Base-by-base conservation (phyloP, 2,329 filamentous ascomycete genomes). In the Colletotrichum chlorophyti region DNA sequence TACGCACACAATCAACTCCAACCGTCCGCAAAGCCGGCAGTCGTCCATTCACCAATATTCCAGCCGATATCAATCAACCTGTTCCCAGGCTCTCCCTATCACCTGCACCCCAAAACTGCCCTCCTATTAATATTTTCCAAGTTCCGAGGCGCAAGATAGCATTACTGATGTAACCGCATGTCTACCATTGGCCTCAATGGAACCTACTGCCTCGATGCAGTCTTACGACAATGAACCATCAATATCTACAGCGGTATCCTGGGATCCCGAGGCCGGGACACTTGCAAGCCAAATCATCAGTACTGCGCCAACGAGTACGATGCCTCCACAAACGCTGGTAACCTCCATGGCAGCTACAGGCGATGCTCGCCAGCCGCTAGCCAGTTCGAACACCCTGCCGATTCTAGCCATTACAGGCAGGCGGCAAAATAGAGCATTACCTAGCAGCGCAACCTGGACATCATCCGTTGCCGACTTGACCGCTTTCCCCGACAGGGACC, bases 381-480 rank as follows among this genome's bases (percentile, higher is more conserved):
- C 32, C 9, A 43, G 7, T n/a, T 63, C 45, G 40, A 60, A 32
- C 54, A 67, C 54, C 3, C 54, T 66, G 23, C 65, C 66, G 4
- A 51, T 53, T n/a, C 35, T 66, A 15, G 48, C 54, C 7, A 38
- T 27, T 9, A 54, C 61, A 15, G 58, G 61, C 24, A 55, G 57
- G 19, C 37, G 61, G 62, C 38, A 64, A 29, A 47, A 46, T 45
- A 21, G 68, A 63, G 21, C 64, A 21, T 34, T 73, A 46, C 70
- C 68, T 49, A 81, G 74, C 62, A 85, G 81, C 66, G 79, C 77
- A 37, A 86, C 82, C 3, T 87, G 85, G 85, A 80, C 82, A 1
- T 81, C 82, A 15, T 83, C 81, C 37, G 84, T 79, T 53, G 80
- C 79, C 34, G 82, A 82, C 27, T 64, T 76, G 15, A 79, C 75